Evolutionary conservation across 768 basidiomycete genomes (phyloP).

Genomic region (Xerocomellus chrysenteron): DNA sequence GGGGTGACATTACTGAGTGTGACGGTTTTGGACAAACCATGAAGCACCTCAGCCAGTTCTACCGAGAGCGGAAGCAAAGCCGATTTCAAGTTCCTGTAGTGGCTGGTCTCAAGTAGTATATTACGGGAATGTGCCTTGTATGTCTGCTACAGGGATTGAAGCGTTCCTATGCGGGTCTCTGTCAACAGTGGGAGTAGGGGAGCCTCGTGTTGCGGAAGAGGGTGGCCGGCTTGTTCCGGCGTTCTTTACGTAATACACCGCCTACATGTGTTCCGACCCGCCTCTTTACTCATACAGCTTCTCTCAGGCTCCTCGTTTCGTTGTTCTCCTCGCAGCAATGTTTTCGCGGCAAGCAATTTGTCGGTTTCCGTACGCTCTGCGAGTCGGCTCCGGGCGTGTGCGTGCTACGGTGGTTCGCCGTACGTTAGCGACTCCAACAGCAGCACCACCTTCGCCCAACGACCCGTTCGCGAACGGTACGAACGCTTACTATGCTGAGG

Average conservation of each 20-base stretch:
- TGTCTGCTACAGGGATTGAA: constrained; percentile 1
- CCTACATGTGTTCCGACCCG: neutral
- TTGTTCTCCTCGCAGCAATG: constrained; percentile 24
- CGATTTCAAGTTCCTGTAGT: neutral
- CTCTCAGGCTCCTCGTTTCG: neutral
- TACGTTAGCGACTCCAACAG: constrained; percentile 47
- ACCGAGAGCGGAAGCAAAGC: constrained; percentile 49
- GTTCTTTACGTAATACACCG: constrained; percentile 13
- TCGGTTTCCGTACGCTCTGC: constrained; percentile 33
- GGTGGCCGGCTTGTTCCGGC: constrained; percentile 18
- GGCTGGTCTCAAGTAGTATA: constrained; percentile 2
- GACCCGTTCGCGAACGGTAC: constrained; percentile 92
- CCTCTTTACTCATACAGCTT: neutral
- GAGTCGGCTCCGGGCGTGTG: constrained; percentile 19
- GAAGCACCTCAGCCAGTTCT: constrained; percentile 67
- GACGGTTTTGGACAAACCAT: constrained; percentile 72
- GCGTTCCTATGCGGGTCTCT: neutral
- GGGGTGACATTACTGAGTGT: constrained; percentile 52
- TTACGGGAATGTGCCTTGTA: neutral
- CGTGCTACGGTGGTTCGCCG: constrained; percentile 27
- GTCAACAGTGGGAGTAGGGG: constrained; percentile 3
- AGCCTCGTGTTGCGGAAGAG: neutral
- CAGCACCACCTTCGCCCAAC: constrained; percentile 65
- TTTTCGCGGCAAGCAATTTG: constrained; percentile 38
- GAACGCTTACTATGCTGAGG: constrained; percentile 93